phyloP scores from a whole-genome alignment of 1,284 basidiomycete genomes.

The Boletellus dicymbophilus region DNA sequence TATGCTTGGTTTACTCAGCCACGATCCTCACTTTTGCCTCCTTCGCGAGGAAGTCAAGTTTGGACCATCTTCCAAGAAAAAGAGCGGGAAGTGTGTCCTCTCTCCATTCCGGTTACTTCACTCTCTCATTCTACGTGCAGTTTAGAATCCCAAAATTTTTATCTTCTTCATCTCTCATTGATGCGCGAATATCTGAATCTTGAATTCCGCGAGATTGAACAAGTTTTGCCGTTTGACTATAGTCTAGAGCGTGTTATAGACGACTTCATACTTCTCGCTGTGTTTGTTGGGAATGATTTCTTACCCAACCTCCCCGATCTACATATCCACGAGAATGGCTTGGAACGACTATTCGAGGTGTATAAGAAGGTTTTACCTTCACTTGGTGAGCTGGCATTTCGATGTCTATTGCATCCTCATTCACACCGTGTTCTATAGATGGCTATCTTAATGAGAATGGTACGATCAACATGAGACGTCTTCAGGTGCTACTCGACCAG shows the following conservation, averaged over 20 bases:
- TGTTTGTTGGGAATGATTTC: constrained; percentile 98
- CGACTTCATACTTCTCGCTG: constrained; percentile 95
- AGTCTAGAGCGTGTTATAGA: constrained; percentile 94
- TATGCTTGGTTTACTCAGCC: constrained; percentile 96
- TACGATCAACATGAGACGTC: constrained; percentile 74
- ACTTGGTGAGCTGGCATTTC: constrained; percentile 56
- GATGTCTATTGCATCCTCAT: neutral
- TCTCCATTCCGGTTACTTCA: neutral
- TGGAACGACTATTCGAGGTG: constrained; percentile 91
- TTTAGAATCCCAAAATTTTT: constrained; percentile 90
- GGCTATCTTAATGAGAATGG: constrained; percentile 96
- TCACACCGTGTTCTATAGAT: constrained; percentile 43
- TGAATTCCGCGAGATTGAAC: constrained; percentile 80
- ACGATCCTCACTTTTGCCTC: constrained; percentile 98
- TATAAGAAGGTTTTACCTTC: constrained; percentile 91
- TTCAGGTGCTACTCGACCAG: constrained; percentile 89
- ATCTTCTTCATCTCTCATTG: constrained; percentile 91
- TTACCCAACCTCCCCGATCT: constrained; percentile 95
- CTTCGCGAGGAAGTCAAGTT: constrained; percentile 99
- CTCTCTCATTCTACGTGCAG: constrained; percentile 40
- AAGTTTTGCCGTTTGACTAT: constrained; percentile 67
- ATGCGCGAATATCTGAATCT: constrained; percentile 97
- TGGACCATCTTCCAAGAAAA: constrained; percentile 79
- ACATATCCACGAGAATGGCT: constrained; percentile 96
- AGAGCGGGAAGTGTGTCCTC: constrained; percentile 61